Evolutionary conservation across 192 early-diverging fungal genomes (phyloP).

Genomic region (Phlyctochytrium arcticum): DNA sequence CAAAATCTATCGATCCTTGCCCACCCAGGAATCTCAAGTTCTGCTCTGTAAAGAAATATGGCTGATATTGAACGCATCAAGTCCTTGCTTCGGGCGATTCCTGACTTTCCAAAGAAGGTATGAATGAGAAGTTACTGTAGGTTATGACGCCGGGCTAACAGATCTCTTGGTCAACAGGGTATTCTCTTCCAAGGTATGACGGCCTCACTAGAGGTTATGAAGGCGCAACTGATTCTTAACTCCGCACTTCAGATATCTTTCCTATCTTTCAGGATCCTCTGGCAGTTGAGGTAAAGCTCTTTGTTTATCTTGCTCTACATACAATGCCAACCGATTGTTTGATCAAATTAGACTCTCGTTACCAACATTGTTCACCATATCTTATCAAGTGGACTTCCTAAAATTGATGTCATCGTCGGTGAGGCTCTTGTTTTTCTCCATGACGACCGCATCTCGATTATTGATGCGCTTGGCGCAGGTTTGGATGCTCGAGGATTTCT

Average conservation of each 20-base stretch:
- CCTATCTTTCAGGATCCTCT: conserved; percentile 93
- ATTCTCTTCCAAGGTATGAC: conserved; percentile 79
- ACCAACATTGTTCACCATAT: conserved; percentile 81
- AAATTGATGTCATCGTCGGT: conserved; percentile 90
- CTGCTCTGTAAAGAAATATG: conserved; percentile 11
- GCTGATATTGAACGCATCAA: conserved; percentile 29
- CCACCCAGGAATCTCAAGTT: too few species aligned
- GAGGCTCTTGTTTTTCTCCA: too few species aligned
- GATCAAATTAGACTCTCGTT: conserved; percentile 59
- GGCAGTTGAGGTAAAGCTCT: conserved; percentile 67
- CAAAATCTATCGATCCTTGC: too few species aligned
- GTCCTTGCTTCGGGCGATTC: conserved; percentile 42
- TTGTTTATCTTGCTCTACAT: not conserved
- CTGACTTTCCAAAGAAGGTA: conserved; percentile 79
- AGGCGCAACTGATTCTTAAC: not conserved
- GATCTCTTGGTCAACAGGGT: conserved; percentile 50
- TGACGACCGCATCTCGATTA: too few species aligned
- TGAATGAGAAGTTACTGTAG: not conserved
- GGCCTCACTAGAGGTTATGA: not conserved
- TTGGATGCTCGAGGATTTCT: conserved; percentile 98
- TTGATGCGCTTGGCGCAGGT: conserved; percentile 41
- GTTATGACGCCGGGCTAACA: not conserved
- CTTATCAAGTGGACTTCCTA: conserved; percentile 51
- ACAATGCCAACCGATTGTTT: not conserved
- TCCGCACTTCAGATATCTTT: conserved; percentile 80